A percentile compares a stretch with the other conserved stretches of the same genome.
Evolutionary conservation across 768 basidiomycete genomes (phyloP).

Genomic region (Daedaleopsis nitida): DNA sequence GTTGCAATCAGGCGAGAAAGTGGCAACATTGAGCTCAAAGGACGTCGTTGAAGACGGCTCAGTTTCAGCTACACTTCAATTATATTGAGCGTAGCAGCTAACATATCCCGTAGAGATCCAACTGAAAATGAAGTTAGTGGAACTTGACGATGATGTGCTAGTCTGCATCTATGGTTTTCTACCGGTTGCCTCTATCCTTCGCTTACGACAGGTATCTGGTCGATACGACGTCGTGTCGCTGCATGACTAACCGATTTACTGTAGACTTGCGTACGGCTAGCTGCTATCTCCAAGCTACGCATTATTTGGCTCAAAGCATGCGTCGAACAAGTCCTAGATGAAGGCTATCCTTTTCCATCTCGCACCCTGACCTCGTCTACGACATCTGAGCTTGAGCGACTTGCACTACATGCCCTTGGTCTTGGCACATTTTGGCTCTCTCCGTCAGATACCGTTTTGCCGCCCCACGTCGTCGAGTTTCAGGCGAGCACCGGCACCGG

Average conservation of each 20-base stretch:
- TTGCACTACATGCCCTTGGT: slow-evolving; percentile 44
- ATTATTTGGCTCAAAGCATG: slow-evolving; percentile 61
- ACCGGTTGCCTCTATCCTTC: slow-evolving; percentile 34
- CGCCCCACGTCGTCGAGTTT: slow-evolving; percentile 12
- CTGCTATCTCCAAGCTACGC: slow-evolving; percentile 45
- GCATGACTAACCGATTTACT: neutral
- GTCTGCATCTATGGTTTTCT: slow-evolving; percentile 38
- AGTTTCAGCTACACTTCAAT: too few relatives aligned
- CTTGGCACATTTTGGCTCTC: slow-evolving; percentile 54
- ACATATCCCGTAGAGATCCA: too few relatives aligned
- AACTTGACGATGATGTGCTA: slow-evolving; percentile 41
- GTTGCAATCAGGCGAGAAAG: too few relatives aligned
- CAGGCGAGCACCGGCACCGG: slow-evolving; percentile 39
- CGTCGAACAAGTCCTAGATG: slow-evolving; percentile 41
- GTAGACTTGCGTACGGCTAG: slow-evolving; percentile 55
- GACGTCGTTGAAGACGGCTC: too few relatives aligned
- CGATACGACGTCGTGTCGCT: neutral
- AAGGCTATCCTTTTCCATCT: slow-evolving; percentile 54
- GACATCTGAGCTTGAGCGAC: slow-evolving; percentile 45
- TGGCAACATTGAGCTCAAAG: too few relatives aligned
- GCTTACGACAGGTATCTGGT: slow-evolving; percentile 23
- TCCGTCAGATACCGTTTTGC: slow-evolving; percentile 8
- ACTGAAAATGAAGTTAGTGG: neutral
- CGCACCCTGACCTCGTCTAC: slow-evolving; percentile 38
- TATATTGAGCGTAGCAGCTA: too few relatives aligned